phyloP scores from a whole-genome alignment of 768 basidiomycete species.

The Rhizopogon sp. region DNA sequence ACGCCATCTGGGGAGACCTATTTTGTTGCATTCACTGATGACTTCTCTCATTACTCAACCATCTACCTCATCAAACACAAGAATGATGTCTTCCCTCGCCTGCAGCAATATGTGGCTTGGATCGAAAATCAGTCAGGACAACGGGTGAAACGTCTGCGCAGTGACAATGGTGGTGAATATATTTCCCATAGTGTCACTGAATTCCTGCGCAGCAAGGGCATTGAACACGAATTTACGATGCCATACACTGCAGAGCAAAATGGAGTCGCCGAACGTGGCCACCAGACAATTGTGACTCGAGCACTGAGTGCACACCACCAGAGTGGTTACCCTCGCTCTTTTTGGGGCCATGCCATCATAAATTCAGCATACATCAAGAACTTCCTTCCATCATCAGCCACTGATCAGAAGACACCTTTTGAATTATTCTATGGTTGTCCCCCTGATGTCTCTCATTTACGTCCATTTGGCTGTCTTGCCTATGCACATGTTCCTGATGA shows the following conservation, averaged over 20 bases:
- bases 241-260: constrained; percentile 14
- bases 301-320: constrained; percentile 18
- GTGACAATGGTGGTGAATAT: constrained; percentile 11
- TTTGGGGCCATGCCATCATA: constrained; percentile 19
- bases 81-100: neutral
- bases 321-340: constrained; percentile 13
- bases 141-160: constrained; percentile 2
- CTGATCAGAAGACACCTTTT: constrained; percentile 16
- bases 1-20: constrained; percentile 14
- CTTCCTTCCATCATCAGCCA: constrained; percentile 12
- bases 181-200: neutral
- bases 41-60: constrained; percentile 3
- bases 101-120: neutral
- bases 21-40: constrained; percentile 18
- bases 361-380: constrained; percentile 18
- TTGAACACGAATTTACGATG: neutral
- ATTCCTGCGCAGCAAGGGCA: neutral
- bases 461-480: constrained; percentile 1
- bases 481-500: neutral
- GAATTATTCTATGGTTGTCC: neutral
- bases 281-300: constrained; percentile 17
- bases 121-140: neutral
- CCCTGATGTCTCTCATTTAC: neutral
- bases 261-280: constrained; percentile 25
- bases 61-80: constrained; percentile 4